Conservation (phyloP, 2,329 filamentous ascomycete species). For the Zopfia rhizophila region DNA sequence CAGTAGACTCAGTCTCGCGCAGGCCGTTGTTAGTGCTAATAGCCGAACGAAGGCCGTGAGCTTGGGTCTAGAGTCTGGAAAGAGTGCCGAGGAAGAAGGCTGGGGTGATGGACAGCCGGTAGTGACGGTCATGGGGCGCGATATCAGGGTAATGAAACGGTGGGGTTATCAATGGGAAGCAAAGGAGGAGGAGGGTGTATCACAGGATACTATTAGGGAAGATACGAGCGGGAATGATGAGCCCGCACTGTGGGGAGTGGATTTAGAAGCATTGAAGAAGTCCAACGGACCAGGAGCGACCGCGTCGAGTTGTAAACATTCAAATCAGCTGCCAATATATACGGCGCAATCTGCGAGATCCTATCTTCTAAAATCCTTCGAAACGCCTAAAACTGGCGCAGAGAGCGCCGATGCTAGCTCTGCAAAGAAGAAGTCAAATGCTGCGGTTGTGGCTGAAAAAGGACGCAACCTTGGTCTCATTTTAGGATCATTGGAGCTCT, state of each 20-base stretch:
- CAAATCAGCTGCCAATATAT: conserved; percentile 74
- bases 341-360: conserved; percentile 74
- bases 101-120: conserved; percentile 81
- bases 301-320: conserved; percentile 21
- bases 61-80: conserved; percentile 74
- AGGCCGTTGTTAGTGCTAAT: conserved; percentile 85
- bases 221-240: conserved; percentile 37
- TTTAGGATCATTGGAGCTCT: conserved; percentile 74
- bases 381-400: conserved; percentile 52
- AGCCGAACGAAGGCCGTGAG: conserved; percentile 79
- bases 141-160: conserved; percentile 79
- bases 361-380: conserved; percentile 70
- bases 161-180: conserved; percentile 73
- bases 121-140: conserved; percentile 76
- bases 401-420: conserved; percentile 29
- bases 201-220: conserved; percentile 26
- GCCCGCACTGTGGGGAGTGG: conserved; percentile 67
- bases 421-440: conserved; percentile 61
- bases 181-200: conserved; percentile 35
- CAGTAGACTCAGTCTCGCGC: conserved; percentile 83
- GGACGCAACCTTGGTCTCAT: conserved; percentile 75
- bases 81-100: conserved; percentile 74
- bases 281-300: conserved; percentile 48
- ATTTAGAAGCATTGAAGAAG: conserved; percentile 65
- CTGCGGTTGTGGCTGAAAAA: conserved; percentile 68